These are phyloP conservation scores for Epipyxis sp. DNA, from an alignment of 108 stramenopile genomes.

Conservation along the genomic window DNA sequence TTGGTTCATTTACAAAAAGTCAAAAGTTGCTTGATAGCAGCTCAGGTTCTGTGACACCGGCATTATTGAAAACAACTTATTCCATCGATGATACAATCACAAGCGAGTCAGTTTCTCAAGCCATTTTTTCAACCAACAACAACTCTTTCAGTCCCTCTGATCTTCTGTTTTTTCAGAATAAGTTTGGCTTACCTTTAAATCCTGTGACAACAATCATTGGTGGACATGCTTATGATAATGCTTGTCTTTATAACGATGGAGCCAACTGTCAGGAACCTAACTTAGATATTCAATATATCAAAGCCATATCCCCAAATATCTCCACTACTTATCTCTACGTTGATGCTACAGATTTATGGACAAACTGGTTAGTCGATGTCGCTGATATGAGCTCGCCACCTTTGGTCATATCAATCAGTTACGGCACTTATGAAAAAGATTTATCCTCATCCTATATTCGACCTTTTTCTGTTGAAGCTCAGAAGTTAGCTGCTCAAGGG, in stretches of 20 bases:
- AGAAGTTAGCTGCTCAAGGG: neutral
- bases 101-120: neutral
- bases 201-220: neutral
- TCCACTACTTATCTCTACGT: conserved; percentile 20
- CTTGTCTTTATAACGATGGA: neutral
- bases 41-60: neutral
- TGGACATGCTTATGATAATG: neutral
- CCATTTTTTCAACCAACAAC: neutral
- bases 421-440: neutral
- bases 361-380: neutral
- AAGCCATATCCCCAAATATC: neutral
- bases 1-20: neutral
- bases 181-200: neutral
- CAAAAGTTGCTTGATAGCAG: neutral
- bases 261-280: neutral
- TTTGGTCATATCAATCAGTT: neutral
- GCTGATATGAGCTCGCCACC: neutral
- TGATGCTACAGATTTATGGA: neutral
- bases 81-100: neutral
- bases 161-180: neutral
- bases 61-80: neutral
- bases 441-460: neutral
- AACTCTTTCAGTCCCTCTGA: neutral
- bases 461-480: neutral
- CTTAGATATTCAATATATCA: conserved; percentile 13